These are phyloP conservation scores for Circinella minor DNA, from an alignment of 371 early-diverging fungal species.

Conservation along the genomic window DNA sequence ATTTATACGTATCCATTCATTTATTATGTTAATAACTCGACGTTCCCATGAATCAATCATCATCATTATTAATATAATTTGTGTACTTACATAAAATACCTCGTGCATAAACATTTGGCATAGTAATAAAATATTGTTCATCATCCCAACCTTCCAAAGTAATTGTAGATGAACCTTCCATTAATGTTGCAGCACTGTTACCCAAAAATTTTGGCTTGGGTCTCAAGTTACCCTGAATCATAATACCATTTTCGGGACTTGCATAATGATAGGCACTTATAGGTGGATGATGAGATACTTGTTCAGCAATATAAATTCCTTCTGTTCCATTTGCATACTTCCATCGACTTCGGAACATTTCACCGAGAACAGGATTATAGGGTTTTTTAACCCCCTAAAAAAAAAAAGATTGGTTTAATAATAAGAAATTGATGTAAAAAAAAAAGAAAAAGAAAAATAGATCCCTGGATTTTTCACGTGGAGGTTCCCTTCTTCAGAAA, in stretches of 20 bases:
- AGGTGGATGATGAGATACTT: conserved; percentile 98
- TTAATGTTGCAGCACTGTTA: conserved; percentile 90
- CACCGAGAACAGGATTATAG: conserved; percentile 96
- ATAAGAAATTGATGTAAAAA: neutral
- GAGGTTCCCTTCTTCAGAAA: neutral
- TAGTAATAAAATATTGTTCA: conserved; percentile 81
- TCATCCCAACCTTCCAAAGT: conserved; percentile 62
- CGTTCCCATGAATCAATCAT: neutral
- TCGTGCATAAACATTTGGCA: conserved; percentile 94
- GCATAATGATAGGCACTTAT: conserved; percentile 87
- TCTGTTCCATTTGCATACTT: conserved; percentile 72
- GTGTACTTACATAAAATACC: conserved; percentile 68
- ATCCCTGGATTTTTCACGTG: conserved; percentile 11
- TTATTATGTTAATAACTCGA: too few species aligned
- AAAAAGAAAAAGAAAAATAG: neutral
- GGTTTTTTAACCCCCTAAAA: conserved; percentile 95
- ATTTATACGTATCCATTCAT: too few species aligned
- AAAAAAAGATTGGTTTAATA: neutral
- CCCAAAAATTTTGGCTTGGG: conserved; percentile 93
- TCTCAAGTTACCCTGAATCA: conserved; percentile 81
- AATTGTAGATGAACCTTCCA: conserved; percentile 80
- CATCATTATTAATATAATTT: neutral
- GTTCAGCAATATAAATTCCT: conserved; percentile 89
- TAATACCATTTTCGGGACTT: conserved; percentile 82
- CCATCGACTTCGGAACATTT: conserved; percentile 87